Percentiles rank a stretch among this genome's conserved stretches.
phyloP scores from a whole-genome alignment of 257 asterid genomes.

The Galeopsis tetrahit region DNA sequence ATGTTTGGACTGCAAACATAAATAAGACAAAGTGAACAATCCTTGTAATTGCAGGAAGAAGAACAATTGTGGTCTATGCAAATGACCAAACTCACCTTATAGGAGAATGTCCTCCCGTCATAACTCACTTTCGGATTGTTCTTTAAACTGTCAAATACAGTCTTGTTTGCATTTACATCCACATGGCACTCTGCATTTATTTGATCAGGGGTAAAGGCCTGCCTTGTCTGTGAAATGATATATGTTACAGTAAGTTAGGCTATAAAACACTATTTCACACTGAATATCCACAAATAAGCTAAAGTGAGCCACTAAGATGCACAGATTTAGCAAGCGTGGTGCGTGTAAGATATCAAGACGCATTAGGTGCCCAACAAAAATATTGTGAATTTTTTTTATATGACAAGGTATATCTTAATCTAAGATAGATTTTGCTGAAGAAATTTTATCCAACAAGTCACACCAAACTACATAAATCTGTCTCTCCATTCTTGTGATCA shows the following conservation, averaged over 20 bases:
- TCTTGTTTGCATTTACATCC: too few relatives aligned
- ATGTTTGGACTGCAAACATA: constrained; percentile 68
- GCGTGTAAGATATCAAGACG: background rate
- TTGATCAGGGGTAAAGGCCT: constrained; percentile 74
- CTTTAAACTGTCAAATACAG: too few relatives aligned
- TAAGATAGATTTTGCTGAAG: too few relatives aligned
- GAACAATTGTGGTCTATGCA: too few relatives aligned
- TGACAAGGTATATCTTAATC: too few relatives aligned
- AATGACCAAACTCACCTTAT: constrained; percentile 63
- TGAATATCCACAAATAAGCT: background rate
- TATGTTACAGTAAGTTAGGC: constrained; percentile 23
- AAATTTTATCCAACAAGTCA: background rate
- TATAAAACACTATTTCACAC: background rate
- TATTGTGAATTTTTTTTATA: too few relatives aligned
- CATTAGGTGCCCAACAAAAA: background rate
- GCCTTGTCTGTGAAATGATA: constrained; percentile 59
- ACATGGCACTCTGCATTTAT: constrained; percentile 45
- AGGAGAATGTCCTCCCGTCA: constrained; percentile 71
- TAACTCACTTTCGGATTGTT: constrained; percentile 40
- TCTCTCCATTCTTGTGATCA: constrained; percentile 8
- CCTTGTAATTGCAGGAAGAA: background rate
- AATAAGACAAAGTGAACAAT: background rate
- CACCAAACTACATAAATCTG: background rate
- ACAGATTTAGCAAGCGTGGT: background rate
- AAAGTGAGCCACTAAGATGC: background rate